A percentile compares a stretch with the other conserved stretches of the same genome.
phyloP scores from a whole-genome alignment of 352 stramenopile genomes.

The Pythium diclinum region DNA sequence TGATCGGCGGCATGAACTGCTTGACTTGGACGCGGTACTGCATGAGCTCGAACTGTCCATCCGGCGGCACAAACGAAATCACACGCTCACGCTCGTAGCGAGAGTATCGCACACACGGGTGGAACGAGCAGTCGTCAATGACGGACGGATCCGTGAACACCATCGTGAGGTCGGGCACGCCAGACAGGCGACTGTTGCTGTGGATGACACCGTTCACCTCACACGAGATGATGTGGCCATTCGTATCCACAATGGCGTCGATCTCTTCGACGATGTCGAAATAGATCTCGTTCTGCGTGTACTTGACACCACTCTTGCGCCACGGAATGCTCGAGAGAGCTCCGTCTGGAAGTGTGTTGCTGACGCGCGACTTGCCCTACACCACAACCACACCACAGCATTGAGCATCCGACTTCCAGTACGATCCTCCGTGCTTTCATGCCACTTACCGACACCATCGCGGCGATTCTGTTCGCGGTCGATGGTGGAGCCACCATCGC shows the following conservation, averaged over 20 bases:
- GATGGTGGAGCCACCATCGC: slow-evolving; percentile 95
- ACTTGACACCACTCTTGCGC: slow-evolving; percentile 94
- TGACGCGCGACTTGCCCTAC: slow-evolving; percentile 86
- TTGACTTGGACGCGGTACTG: slow-evolving; percentile 84
- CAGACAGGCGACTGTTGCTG: slow-evolving; percentile 93
- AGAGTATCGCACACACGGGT: slow-evolving; percentile 97
- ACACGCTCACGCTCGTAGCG: slow-evolving; percentile 95
- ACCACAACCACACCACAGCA: background rate
- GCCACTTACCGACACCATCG: slow-evolving; percentile 72
- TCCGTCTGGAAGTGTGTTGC: slow-evolving; percentile 89
- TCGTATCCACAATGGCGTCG: slow-evolving; percentile 94
- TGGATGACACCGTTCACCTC: slow-evolving; percentile 96
- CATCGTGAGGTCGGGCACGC: slow-evolving; percentile 96
- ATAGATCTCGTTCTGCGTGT: slow-evolving; percentile 98
- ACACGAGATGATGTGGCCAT: slow-evolving; percentile 89
- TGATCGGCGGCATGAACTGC: slow-evolving; percentile 82
- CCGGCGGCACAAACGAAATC: slow-evolving; percentile 97
- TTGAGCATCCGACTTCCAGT: background rate
- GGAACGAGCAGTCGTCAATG: slow-evolving; percentile 98
- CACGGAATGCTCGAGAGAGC: slow-evolving; percentile 97
- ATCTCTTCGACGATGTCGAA: slow-evolving; percentile 98
- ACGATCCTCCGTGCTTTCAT: background rate
- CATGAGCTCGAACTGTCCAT: slow-evolving; percentile 96
- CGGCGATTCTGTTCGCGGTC: slow-evolving; percentile 87
- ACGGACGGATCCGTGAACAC: slow-evolving; percentile 95